Evolutionary conservation across 768 basidiomycete genomes (phyloP), one percentile per base, ranked within the genome.

Genomic region (Lyophyllum shimeji): DNA sequence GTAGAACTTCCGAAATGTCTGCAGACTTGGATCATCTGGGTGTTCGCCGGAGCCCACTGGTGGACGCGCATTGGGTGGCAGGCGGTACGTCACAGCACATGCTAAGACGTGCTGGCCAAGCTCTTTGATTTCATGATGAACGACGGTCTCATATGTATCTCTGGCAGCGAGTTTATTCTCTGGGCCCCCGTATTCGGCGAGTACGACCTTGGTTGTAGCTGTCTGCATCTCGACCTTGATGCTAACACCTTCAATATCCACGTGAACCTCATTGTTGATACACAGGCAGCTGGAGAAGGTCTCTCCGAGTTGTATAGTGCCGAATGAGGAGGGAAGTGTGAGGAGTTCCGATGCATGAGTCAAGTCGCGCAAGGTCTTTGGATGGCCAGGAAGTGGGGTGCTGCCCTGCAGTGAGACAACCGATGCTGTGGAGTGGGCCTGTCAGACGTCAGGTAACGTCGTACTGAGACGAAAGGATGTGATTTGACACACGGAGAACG

Each of bases 91-190:
- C 24, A 96, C 90, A 6, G 85, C 85, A 65, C 93, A 94, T 1
- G 86, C 90, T 37, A 98, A 74, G 11, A 95, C 90, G 69, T 96
- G 94, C 65, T 93, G 86, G 0, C 93, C 94, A 18, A 96, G 77
- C 66, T 98, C 95, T 71, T 97, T 97, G 61, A 97, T 90, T 73
- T 98, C 95, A 64, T 93, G 90, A 57, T 84, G 78, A 1, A 93
- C 86, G 15, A 90, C 73, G 42, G 77, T 74, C 66, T 92, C 87
- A 29, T 91, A 63, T 0, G 83, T 83, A 63, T 85, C 83, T 21
- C 84, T 83, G 1, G 79, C 76, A 0, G 68, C 52, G 47, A 96
- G 71, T 21, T 65, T 70, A 34, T 76, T 69, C 2, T 76, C 76
- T 8, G 73, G 57, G 3, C 83, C 85, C 4, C 89, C 89, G 46